Evolutionary conservation across 148 eudicot genomes (phyloP).

Genomic region (Rhododendron kiyosumense): DNA sequence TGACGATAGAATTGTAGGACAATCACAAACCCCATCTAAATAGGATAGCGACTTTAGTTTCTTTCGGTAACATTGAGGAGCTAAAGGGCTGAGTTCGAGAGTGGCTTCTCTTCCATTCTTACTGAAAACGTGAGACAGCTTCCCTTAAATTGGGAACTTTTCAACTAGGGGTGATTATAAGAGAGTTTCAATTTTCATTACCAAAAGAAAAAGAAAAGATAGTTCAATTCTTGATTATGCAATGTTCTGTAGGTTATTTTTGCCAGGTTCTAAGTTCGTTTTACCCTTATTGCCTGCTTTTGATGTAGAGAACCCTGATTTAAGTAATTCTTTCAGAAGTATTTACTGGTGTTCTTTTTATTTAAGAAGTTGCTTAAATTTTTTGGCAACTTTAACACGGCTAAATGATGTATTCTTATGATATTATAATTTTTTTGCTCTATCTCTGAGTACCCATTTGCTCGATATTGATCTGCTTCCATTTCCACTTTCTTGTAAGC

Average conservation of each 20-base stretch:
- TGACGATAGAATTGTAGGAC: not conserved
- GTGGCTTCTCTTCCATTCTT: not conserved
- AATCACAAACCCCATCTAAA: constrained; percentile 20
- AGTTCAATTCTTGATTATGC: not conserved
- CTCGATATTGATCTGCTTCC: not conserved
- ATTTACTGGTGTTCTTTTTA: not conserved
- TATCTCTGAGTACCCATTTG: not conserved
- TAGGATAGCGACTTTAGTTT: constrained; percentile 15
- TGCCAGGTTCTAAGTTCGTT: not conserved
- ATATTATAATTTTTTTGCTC: not conserved
- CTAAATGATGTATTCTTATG: not conserved
- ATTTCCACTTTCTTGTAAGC: not conserved
- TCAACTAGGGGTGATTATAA: not conserved
- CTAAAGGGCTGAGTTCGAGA: not conserved
- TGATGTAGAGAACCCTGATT: not conserved
- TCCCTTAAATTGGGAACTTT: not conserved
- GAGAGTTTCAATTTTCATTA: not conserved
- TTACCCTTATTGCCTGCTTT: not conserved
- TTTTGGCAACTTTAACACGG: not conserved
- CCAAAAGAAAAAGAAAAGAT: not conserved
- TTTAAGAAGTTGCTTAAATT: too few species aligned
- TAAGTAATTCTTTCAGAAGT: not conserved
- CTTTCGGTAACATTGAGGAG: constrained; percentile 15
- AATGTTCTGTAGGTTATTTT: not conserved
- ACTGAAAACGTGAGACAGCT: not conserved